Conservation (phyloP, 1,284 basidiomycete species). For the Amylostereum areolatum region DNA sequence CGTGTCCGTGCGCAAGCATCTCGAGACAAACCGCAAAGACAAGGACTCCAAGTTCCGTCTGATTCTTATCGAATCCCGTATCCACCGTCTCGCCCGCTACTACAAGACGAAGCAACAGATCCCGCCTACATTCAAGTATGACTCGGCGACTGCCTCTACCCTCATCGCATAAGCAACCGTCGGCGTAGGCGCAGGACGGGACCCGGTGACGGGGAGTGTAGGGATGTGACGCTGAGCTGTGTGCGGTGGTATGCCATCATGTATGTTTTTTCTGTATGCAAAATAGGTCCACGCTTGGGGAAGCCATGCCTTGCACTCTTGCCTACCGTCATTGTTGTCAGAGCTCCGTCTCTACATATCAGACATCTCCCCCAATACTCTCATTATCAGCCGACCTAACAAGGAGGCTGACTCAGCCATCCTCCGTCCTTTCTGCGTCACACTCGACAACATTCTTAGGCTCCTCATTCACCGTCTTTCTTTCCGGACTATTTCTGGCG, state of each 20-base stretch:
- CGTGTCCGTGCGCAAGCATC: slow-evolving; percentile 97
- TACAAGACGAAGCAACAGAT: slow-evolving; percentile 99
- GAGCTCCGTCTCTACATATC: no score
- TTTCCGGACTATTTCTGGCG: no score
- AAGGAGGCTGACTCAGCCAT: no score
- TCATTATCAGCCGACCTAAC: no score
- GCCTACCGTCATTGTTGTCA: no score
- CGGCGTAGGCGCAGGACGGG: not conserved
- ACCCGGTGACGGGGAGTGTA: not conserved
- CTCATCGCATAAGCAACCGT: slow-evolving; percentile 59
- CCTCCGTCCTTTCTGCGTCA: no score
- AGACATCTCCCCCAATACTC: no score
- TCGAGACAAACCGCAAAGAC: slow-evolving; percentile 98
- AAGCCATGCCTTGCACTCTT: not conserved
- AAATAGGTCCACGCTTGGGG: slow-evolving; percentile 1
- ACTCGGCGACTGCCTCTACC: slow-evolving; percentile 87
- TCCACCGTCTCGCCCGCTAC: slow-evolving; percentile 93
- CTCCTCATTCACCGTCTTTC: no score
- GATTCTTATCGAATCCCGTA: slow-evolving; percentile 97
- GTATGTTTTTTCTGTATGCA: not conserved
- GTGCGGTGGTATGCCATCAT: not conserved
- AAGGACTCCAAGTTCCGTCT: slow-evolving; percentile 98
- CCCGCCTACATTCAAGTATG: slow-evolving; percentile 97
- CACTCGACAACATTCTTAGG: no score
- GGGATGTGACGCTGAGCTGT: not conserved